Evolutionary conservation across 1,139 yeast species (phyloP), one percentile per base, ranked within the genome.

Genomic region (Zygoascus sp.): DNA sequence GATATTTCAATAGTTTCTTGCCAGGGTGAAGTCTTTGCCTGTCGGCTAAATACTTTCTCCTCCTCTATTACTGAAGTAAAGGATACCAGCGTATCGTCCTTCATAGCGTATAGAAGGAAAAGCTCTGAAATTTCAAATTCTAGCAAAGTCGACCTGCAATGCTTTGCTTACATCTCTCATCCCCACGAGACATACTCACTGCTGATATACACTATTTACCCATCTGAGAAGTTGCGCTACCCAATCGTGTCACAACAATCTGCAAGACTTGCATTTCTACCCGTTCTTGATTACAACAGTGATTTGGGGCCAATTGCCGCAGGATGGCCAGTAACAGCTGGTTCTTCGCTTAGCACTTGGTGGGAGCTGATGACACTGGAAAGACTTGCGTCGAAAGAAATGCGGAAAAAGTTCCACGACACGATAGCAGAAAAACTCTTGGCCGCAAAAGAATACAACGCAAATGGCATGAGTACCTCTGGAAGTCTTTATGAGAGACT

Each of bases 161-260:
- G 55, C 22, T 55, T 41, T 39, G 57, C 57, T 5, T 49, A 50
- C 6, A 43, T 45, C 8, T 40, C 48, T 9, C 58, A 57, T 45
- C 57, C 57, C 2, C 55, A 54, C 27, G 56, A 53, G 7, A 48
- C 50, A 10, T 54, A 54, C 22, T 30, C 47, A 36, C 57, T 54
- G 1, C 23, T 57, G 9, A 52, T 50, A 10, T 57, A 57, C 40
- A 48, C 51, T 2, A 32, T 53, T n/a, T 44, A 40, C 15, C 59
- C 55, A 16, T 52, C 47, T 11, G 48, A 51, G 9, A 50, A 44
- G 38, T 48, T 57, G 25, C 42, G 58, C 23, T 57, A 48, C 45
- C 59, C 59, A 10, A 55, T 57, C 9, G 39, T 44, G 17, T 57
- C 60, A 4, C 58, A 55, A 40, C 54, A 50, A 28, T 47, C 52